Evolutionary conservation across 306 rosid species (phyloP).

Genomic region (Alnus rubra): DNA sequence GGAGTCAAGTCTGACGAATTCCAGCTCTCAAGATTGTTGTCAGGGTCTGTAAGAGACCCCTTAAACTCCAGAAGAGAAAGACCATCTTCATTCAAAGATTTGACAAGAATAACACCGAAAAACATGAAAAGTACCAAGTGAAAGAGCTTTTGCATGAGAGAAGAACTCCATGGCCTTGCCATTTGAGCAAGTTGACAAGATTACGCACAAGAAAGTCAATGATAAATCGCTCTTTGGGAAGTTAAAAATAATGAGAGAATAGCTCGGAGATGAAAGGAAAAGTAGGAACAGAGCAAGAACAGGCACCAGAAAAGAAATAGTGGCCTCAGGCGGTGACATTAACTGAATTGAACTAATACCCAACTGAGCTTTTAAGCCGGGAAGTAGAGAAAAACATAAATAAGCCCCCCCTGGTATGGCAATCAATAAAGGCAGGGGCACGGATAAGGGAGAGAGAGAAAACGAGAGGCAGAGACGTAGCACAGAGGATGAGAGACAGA

Average conservation of each 20-base stretch:
- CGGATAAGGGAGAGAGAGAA: slow-evolving; percentile 28
- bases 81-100: slow-evolving; percentile 56
- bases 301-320: slow-evolving; percentile 30
- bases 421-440: slow-evolving; percentile 41
- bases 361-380: slow-evolving; percentile 12
- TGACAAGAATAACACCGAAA: slow-evolving; percentile 28
- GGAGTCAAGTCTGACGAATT: slow-evolving; percentile 53
- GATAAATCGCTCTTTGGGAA: too few species aligned
- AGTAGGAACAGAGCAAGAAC: slow-evolving; percentile 26
- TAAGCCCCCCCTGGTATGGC: slow-evolving; percentile 34
- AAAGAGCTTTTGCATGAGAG: slow-evolving; percentile 25
- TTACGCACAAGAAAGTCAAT: too few species aligned
- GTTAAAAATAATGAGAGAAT: neutral
- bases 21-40: slow-evolving; percentile 58
- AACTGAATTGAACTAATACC: slow-evolving; percentile 25
- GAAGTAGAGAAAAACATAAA: slow-evolving; percentile 15
- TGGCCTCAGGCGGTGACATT: slow-evolving; percentile 30
- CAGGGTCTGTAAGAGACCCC: slow-evolving; percentile 41
- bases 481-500: slow-evolving; percentile 23
- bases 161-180: slow-evolving; percentile 33
- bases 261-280: slow-evolving; percentile 8
- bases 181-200: slow-evolving; percentile 21
- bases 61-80: slow-evolving; percentile 56
- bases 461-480: slow-evolving; percentile 16
- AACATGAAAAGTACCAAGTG: slow-evolving; percentile 32